Conservation (phyloP, 164 flowering plant genomes). For the Stephania japonica region DNA sequence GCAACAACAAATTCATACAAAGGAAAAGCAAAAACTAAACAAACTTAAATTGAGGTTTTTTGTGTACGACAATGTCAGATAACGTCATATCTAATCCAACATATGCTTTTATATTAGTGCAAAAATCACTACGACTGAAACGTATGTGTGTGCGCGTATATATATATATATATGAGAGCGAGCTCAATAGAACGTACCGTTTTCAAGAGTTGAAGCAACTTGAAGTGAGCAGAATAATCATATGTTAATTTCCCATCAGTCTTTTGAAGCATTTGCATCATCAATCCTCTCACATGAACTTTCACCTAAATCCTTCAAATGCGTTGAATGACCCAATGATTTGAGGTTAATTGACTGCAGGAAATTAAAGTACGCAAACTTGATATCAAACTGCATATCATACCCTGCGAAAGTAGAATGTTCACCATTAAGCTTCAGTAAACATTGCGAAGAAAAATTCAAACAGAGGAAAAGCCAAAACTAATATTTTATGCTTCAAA, state of each 20-base stretch:
- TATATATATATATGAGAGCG: too few relatives aligned
- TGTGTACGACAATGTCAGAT: too few relatives aligned
- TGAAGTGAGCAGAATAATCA: too few relatives aligned
- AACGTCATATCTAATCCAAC: too few relatives aligned
- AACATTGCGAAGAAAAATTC: background rate
- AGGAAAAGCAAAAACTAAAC: background rate
- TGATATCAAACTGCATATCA: constrained; percentile 95
- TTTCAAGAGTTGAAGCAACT: too few relatives aligned
- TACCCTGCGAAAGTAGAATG: constrained; percentile 58
- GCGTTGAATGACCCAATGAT: constrained; percentile 11
- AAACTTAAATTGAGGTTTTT: too few relatives aligned
- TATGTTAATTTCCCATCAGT: too few relatives aligned
- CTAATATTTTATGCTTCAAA: too few relatives aligned
- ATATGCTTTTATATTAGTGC: too few relatives aligned
- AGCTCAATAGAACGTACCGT: too few relatives aligned
- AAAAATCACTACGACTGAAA: too few relatives aligned
- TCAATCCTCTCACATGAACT: constrained; percentile 6
- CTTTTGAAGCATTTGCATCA: background rate
- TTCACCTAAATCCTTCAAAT: constrained; percentile 1
- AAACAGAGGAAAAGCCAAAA: background rate
- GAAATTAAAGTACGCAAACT: constrained; percentile 90
- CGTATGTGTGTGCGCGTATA: too few relatives aligned
- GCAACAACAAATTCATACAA: background rate
- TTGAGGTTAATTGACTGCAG: constrained; percentile 49
- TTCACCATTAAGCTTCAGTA: background rate